phyloP scores from a whole-genome alignment of 306 rosid species.

The Vigna radiata region DNA sequence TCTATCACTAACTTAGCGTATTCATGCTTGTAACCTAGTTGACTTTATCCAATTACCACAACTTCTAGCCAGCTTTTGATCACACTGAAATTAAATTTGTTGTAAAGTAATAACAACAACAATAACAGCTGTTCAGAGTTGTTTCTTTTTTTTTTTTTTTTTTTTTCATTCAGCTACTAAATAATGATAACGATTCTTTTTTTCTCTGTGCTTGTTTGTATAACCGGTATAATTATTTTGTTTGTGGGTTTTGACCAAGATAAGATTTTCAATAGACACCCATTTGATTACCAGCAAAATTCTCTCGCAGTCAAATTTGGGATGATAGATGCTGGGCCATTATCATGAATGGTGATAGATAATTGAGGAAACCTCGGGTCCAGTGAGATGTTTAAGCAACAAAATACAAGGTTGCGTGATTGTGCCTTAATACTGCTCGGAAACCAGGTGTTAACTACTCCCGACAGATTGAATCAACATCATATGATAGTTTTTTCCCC shows the following conservation, averaged over 20 bases:
- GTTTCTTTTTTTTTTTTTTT: not conserved
- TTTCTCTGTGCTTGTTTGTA: not conserved
- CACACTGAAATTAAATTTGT: constrained; percentile 25
- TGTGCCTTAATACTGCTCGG: constrained; percentile 32
- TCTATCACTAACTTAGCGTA: constrained; percentile 49
- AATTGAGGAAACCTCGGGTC: constrained; percentile 46
- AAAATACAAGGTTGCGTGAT: constrained; percentile 43
- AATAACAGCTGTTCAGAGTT: constrained; percentile 35
- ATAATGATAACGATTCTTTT: not conserved
- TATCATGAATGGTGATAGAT: constrained; percentile 44
- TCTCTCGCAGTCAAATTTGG: constrained; percentile 36
- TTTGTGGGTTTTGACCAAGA: constrained; percentile 33
- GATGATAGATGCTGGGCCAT: constrained; percentile 38
- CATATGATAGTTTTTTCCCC: constrained; percentile 15
- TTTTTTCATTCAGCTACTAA: constrained; percentile 36
- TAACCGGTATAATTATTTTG: constrained; percentile 9
- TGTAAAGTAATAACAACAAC: constrained; percentile 7
- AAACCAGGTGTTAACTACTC: constrained; percentile 43
- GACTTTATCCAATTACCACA: constrained; percentile 49
- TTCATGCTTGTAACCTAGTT: constrained; percentile 50
- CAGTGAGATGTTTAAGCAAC: constrained; percentile 19
- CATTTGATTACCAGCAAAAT: constrained; percentile 22
- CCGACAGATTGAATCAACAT: constrained; percentile 49
- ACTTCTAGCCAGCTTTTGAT: constrained; percentile 23
- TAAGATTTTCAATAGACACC: constrained; percentile 26